Conservation (phyloP, 139 green algal species). For the Volvox africanus region DNA sequence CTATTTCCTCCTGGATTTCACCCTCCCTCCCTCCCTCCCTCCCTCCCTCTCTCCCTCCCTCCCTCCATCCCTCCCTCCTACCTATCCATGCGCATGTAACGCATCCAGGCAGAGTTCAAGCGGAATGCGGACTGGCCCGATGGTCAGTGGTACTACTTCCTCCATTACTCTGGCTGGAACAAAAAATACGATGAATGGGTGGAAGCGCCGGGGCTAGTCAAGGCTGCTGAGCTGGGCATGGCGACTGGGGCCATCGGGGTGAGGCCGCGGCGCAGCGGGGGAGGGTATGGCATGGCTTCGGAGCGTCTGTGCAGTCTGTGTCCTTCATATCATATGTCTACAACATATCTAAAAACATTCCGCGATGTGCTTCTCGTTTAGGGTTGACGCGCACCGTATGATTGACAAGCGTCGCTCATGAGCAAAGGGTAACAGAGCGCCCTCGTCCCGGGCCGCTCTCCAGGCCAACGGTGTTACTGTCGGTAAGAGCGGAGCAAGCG, state of each 20-base stretch:
- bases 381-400: too few relatives aligned
- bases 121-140: slow-evolving; percentile 24
- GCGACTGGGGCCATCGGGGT: not conserved
- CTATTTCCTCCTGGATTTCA: too few relatives aligned
- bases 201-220: slow-evolving; percentile 68
- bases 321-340: too few relatives aligned
- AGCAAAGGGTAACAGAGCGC: too few relatives aligned
- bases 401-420: too few relatives aligned
- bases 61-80: not conserved
- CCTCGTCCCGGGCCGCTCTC: too few relatives aligned
- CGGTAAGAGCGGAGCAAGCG: not conserved
- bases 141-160: slow-evolving; percentile 43
- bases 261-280: not conserved
- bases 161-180: slow-evolving; percentile 73
- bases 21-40: not conserved
- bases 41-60: not conserved
- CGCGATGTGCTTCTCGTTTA: too few relatives aligned
- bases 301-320: too few relatives aligned
- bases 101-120: slow-evolving; percentile 39
- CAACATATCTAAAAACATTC: too few relatives aligned
- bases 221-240: slow-evolving; percentile 39
- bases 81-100: too few relatives aligned
- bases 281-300: not conserved
- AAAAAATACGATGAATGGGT: slow-evolving; percentile 89
- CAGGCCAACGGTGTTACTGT: not conserved